These are phyloP conservation scores for Xerocomellus intermedius DNA, from an alignment of 768 basidiomycete genomes.

Conservation along the genomic window DNA sequence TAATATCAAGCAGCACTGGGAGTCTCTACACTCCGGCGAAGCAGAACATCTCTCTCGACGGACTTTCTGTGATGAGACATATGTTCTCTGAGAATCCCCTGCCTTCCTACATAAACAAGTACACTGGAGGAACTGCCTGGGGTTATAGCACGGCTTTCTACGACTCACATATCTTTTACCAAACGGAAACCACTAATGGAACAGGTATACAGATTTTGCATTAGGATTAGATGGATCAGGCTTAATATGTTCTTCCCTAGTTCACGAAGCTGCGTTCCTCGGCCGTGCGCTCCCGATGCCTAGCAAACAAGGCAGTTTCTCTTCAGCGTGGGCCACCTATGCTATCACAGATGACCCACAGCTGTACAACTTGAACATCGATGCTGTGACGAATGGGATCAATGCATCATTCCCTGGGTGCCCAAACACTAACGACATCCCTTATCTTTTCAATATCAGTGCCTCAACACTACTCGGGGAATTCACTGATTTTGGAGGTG, in stretches of 20 bases:
- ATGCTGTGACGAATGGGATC: background rate
- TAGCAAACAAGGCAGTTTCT: background rate
- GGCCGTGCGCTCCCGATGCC: constrained; percentile 10
- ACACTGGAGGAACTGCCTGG: constrained; percentile 8
- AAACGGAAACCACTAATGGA: constrained; percentile 7
- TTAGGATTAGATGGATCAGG: no score
- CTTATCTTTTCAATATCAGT: constrained; percentile 10
- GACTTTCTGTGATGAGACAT: constrained; percentile 10
- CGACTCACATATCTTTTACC: constrained; percentile 14
- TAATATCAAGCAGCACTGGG: constrained; percentile 3
- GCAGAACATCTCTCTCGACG: background rate
- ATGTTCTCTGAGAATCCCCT: constrained; percentile 11
- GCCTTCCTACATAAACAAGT: constrained; percentile 5
- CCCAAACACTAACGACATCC: background rate
- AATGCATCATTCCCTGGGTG: constrained; percentile 12
- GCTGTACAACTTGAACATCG: constrained; percentile 3
- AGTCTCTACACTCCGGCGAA: background rate
- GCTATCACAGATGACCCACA: constrained; percentile 9
- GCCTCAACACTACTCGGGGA: background rate
- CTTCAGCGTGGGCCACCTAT: constrained; percentile 11
- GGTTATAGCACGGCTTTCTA: constrained; percentile 13
- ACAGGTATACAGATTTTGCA: constrained; percentile 1
- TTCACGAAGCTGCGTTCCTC: constrained; percentile 14
- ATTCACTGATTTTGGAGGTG: constrained; percentile 13
- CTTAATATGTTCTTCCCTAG: background rate